Base-by-base conservation (phyloP, 768 basidiomycete species). In the Podaxis sp. region DNA sequence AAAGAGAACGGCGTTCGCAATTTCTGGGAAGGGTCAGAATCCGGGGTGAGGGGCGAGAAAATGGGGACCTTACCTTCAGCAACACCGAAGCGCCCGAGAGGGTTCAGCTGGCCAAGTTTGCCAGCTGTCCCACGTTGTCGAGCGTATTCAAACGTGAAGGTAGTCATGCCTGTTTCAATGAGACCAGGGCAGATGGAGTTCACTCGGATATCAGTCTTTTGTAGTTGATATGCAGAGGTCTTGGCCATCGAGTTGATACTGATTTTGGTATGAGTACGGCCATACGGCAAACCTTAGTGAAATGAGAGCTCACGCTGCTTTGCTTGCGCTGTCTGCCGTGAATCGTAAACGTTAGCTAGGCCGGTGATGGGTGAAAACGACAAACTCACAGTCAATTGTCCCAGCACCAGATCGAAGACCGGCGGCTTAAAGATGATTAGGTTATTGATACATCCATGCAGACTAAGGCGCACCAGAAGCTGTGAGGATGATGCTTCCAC, bases 131-230 rank as follows among this genome's bases (percentile, higher is more conserved):
- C 95, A 25, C 87, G 82, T 61, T 84, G 71, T 23, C 89, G 85
- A 28, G 95, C 95, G 52, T 81, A 81, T 27, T 90, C 84, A 67
- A 98, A 98, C 35, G 88, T 81, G n/a, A 65, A 69, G 52, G 73
- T 76, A 2, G 95, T 95, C 93, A 98, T 97, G 53, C 88, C 90
- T 7, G 95, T 98, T 76, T 96, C 91, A 68, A 97, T 93, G 60
- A 97, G 74, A 13, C 94, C 95, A 4, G 95, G 95, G 68, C 93
- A 95, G 65, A 97, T 86, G 47, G 88, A 79, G 72, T 94, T 96
- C 63, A 97, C 88, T 47, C 95, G 90, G 64, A 98, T 82, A 72
- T 93, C 89, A 1, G 86, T 88, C 69, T 82, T 88, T 64, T 87
- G 82, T 23, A 96, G 81, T 71, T 93, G 90, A 71, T 88, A 91